Evolutionary conservation across 2,329 filamentous ascomycete species (phyloP).

Genomic region (Botrytis sinoallii): DNA sequence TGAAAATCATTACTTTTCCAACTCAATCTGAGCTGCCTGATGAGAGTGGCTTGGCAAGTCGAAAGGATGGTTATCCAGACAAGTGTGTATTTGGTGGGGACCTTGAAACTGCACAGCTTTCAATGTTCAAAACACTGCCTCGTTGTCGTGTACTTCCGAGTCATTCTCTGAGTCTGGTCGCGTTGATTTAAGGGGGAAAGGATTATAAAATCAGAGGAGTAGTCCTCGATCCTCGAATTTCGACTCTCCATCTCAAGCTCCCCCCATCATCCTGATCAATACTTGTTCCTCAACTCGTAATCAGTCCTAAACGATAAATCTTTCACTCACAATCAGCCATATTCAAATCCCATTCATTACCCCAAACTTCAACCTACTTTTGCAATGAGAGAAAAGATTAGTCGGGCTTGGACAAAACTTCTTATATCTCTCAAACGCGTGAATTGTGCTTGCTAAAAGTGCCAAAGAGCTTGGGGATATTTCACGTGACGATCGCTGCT

Average conservation of each 20-base stretch:
- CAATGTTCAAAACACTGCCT: neutral
- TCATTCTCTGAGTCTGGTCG: neutral
- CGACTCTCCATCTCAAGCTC: neutral
- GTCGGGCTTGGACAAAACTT: conserved; percentile 14
- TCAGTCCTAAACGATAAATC: neutral
- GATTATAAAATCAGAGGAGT: neutral
- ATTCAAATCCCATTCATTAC: neutral
- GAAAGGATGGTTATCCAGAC: neutral
- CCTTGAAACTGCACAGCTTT: neutral
- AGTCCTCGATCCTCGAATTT: neutral
- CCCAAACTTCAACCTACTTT: neutral
- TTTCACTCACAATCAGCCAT: neutral
- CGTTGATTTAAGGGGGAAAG: neutral
- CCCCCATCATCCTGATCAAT: neutral
- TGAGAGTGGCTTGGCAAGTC: neutral
- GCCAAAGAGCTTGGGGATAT: neutral
- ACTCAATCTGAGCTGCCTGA: neutral
- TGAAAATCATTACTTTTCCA: neutral
- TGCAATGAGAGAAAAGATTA: conserved; percentile 11
- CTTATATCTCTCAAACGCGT: conserved; percentile 18
- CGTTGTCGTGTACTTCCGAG: neutral
- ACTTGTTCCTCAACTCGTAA: neutral
- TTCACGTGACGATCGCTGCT: conserved; percentile 4
- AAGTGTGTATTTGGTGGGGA: neutral
- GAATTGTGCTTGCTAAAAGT: conserved; percentile 16